Evolutionary conservation across 495 filamentous ascomycete genomes (phyloP).

Genomic region (Talaromyces liani): DNA sequence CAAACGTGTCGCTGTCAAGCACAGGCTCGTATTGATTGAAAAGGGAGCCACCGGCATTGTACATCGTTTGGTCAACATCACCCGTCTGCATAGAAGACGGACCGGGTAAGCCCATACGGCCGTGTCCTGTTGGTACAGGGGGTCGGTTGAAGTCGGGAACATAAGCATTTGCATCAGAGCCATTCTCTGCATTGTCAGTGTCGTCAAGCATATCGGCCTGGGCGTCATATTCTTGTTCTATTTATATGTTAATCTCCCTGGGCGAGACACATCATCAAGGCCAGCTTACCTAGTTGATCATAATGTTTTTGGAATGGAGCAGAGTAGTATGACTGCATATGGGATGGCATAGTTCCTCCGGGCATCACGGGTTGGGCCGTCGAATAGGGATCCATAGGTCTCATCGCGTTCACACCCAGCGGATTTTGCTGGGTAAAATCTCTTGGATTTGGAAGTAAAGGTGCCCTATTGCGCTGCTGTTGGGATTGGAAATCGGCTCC

Average conservation of each 20-base stretch:
- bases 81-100: slow-evolving; percentile 31
- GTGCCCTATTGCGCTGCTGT: slow-evolving; percentile 43
- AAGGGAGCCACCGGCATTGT: slow-evolving; percentile 55
- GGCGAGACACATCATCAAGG: slow-evolving; percentile 40
- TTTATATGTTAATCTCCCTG: slow-evolving; percentile 14
- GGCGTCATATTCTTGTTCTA: slow-evolving; percentile 99
- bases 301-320: slow-evolving; percentile 89
- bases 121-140: slow-evolving; percentile 34
- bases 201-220: slow-evolving; percentile 93
- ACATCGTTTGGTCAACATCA: slow-evolving; percentile 25
- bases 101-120: slow-evolving; percentile 24
- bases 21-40: slow-evolving; percentile 76
- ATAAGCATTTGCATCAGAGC: slow-evolving; percentile 60
- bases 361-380: slow-evolving; percentile 20
- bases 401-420: slow-evolving; percentile 35
- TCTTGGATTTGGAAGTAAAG: slow-evolving; percentile 37
- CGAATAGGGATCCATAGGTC: slow-evolving; percentile 22
- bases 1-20: slow-evolving; percentile 86
- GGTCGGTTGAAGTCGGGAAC: slow-evolving; percentile 47
- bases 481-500: slow-evolving; percentile 52
- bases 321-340: slow-evolving; percentile 61
- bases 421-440: slow-evolving; percentile 33
- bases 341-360: slow-evolving; percentile 23
- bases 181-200: slow-evolving; percentile 57
- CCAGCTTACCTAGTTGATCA: slow-evolving; percentile 92